Conservation (phyloP, 106 monocot genomes). For the Platanthera guangdongensis region DNA sequence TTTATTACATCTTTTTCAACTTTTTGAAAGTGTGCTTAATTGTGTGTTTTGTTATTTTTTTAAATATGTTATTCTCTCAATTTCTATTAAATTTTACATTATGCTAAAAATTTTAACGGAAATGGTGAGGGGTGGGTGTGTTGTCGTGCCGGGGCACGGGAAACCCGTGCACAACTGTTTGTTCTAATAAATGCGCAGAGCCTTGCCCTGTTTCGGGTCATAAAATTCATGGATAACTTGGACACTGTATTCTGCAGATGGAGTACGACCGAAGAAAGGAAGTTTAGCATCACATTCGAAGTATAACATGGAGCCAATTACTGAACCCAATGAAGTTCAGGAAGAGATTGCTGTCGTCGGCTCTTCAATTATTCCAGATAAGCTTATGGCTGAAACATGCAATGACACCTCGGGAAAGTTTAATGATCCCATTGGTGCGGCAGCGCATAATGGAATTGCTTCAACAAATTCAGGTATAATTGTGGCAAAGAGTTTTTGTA, state of each 20-base stretch:
- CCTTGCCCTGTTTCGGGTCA: background rate
- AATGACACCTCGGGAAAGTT: slow-evolving; percentile 1
- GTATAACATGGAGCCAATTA: background rate
- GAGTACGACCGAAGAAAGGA: too few species aligned
- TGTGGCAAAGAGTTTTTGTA: background rate
- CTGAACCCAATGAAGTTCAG: background rate
- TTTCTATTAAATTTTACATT: too few species aligned
- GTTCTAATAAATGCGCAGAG: slow-evolving; percentile 3
- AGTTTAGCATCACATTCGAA: background rate
- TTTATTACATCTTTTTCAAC: too few species aligned
- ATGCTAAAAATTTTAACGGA: too few species aligned
- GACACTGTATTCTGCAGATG: too few species aligned
- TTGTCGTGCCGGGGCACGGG: too few species aligned
- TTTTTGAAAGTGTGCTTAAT: too few species aligned
- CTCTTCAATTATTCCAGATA: slow-evolving; percentile 1
- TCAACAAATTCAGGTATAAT: slow-evolving; percentile 6
- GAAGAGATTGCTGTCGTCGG: background rate
- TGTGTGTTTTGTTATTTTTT: too few species aligned
- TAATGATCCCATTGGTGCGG: slow-evolving; percentile 29
- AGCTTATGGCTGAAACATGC: background rate
- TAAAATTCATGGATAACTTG: background rate
- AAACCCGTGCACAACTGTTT: too few species aligned
- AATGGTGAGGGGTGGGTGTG: too few species aligned
- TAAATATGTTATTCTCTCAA: too few species aligned
- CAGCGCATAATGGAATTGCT: slow-evolving; percentile 1